These are phyloP conservation scores for Chalciporus piperatus DNA, from an alignment of 768 basidiomycete genomes.

Conservation along the genomic window DNA sequence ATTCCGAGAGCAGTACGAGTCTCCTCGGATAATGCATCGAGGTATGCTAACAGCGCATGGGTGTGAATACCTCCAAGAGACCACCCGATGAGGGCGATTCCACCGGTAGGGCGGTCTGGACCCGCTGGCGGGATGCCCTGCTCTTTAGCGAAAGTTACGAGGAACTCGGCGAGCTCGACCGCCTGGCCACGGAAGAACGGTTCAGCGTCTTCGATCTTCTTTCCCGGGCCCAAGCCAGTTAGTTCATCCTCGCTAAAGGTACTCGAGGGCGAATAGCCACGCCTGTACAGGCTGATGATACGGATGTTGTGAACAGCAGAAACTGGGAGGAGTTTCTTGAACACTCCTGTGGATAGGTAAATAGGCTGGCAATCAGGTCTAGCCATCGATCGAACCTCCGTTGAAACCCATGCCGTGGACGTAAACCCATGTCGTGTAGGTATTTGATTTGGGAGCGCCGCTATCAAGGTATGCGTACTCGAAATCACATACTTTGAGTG, in stretches of 20 bases:
- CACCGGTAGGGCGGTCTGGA: not conserved
- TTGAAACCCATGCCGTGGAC: conserved; percentile 22
- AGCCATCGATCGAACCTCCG: conserved; percentile 11
- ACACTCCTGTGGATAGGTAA: not conserved
- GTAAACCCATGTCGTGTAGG: conserved; percentile 23
- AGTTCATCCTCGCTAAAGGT: conserved; percentile 16
- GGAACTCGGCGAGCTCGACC: conserved; percentile 18
- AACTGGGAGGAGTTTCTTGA: conserved; percentile 22
- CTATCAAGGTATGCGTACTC: conserved; percentile 24
- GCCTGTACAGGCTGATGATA: conserved; percentile 25
- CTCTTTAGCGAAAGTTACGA: conserved; percentile 12
- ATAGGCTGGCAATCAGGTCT: too few species aligned
- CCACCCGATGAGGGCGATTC: conserved; percentile 20
- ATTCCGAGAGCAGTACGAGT: conserved; percentile 7
- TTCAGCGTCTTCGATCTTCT: conserved; percentile 16
- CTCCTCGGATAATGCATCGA: conserved; percentile 8
- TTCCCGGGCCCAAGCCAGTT: conserved; percentile 6
- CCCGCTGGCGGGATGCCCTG: conserved; percentile 16
- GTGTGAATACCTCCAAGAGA: conserved; percentile 16
- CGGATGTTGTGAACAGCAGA: conserved; percentile 20
- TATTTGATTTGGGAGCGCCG: conserved; percentile 13
- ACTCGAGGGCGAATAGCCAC: conserved; percentile 27
- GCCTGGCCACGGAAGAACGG: conserved; percentile 16
- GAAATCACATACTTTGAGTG: conserved; percentile 12
- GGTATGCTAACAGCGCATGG: conserved; percentile 11